Evolutionary conservation across 1,139 yeast genomes (phyloP).

Genomic region (Trichomonascaceae sp.): DNA sequence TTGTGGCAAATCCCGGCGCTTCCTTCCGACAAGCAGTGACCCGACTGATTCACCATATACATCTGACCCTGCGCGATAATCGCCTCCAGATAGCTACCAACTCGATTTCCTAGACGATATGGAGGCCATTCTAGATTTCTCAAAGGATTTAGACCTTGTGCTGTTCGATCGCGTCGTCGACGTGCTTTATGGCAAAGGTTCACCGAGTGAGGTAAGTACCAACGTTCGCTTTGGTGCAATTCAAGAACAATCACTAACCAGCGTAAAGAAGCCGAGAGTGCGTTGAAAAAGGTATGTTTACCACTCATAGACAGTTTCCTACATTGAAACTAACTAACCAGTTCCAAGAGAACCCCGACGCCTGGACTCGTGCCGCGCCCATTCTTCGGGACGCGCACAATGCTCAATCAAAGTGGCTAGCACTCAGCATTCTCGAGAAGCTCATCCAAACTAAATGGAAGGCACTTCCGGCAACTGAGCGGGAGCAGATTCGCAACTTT

Average conservation of each 20-base stretch:
- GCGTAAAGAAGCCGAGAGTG: conserved; percentile 71
- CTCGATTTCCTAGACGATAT: too few species aligned
- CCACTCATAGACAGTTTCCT: neutral
- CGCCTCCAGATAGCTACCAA: too few species aligned
- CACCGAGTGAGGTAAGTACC: conserved; percentile 28
- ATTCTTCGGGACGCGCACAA: conserved; percentile 68
- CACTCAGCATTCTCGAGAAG: conserved; percentile 78
- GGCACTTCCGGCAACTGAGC: conserved; percentile 72
- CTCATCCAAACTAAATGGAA: conserved; percentile 91
- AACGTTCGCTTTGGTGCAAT: neutral
- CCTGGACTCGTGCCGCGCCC: conserved; percentile 91
- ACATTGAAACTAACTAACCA: conserved; percentile 6
- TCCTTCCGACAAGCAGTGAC: too few species aligned
- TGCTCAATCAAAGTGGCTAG: conserved; percentile 85
- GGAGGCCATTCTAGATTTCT: conserved; percentile 84
- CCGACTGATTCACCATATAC: too few species aligned
- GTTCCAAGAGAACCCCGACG: conserved; percentile 89
- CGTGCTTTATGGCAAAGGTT: conserved; percentile 79
- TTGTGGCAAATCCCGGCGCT: too few species aligned
- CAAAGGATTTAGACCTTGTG: conserved; percentile 66
- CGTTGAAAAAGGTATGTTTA: conserved; percentile 44
- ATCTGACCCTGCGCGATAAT: too few species aligned
- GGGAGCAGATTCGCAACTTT: conserved; percentile 75
- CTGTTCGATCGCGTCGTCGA: conserved; percentile 77
- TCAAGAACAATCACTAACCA: conserved; percentile 6